These are phyloP conservation scores for Brasilioporus rufonigricans DNA, from an alignment of 768 basidiomycete species.

Conservation along the genomic window DNA sequence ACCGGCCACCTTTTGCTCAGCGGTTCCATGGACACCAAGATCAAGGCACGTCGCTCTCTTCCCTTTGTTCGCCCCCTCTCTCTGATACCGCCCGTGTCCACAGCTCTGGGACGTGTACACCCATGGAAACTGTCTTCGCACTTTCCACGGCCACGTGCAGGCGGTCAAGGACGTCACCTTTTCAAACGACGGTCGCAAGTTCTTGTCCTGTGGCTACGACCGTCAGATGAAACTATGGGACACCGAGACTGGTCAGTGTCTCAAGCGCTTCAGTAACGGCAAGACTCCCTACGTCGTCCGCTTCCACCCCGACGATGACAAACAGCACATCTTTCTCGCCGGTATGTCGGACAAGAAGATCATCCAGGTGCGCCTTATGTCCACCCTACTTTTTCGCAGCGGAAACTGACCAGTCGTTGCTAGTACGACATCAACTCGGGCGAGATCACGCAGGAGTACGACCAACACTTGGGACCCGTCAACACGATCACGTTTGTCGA, in stretches of 20 bases:
- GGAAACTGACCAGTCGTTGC: not conserved
- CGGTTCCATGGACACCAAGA: conserved; percentile 97
- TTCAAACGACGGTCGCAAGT: conserved; percentile 86
- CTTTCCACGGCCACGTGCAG: conserved; percentile 95
- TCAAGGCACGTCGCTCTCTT: conserved; percentile 62
- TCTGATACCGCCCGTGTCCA: conserved; percentile 2
- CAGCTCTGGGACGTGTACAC: conserved; percentile 98
- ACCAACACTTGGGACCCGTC: conserved; percentile 97
- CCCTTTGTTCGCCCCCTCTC: not conserved
- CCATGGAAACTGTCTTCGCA: conserved; percentile 93
- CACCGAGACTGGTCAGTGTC: conserved; percentile 96
- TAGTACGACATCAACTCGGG: conserved; percentile 95
- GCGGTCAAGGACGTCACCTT: conserved; percentile 97
- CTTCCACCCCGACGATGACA: conserved; percentile 96
- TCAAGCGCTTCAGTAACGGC: conserved; percentile 95
- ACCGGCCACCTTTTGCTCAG: conserved; percentile 92
- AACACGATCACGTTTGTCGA: conserved; percentile 99
- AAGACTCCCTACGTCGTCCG: conserved; percentile 95
- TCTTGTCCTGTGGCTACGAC: conserved; percentile 93
- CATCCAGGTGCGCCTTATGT: conserved; percentile 67
- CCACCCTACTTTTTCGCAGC: not conserved
- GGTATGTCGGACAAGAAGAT: conserved; percentile 99
- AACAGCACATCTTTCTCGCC: conserved; percentile 93
- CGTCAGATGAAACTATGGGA: conserved; percentile 99
- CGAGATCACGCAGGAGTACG: conserved; percentile 97